Conservation (phyloP, 2,329 filamentous ascomycete species). For the Trematosphaeria pertusa region DNA sequence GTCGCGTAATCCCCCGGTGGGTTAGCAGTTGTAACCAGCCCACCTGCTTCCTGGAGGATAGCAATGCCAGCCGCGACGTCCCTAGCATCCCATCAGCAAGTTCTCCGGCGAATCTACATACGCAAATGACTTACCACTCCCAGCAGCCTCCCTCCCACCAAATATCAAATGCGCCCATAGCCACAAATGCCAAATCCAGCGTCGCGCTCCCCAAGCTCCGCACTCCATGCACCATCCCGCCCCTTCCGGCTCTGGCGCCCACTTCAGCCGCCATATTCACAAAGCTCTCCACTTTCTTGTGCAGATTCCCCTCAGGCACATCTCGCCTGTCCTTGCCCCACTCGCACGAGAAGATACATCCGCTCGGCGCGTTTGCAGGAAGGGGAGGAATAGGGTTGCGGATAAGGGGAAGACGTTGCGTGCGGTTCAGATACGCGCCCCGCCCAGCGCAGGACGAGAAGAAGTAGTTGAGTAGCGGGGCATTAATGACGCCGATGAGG, state of each 20-base stretch:
- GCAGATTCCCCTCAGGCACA: conserved; percentile 69
- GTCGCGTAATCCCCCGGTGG: conserved; percentile 66
- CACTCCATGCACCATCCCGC: conserved; percentile 81
- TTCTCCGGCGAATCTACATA: neutral
- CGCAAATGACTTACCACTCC: conserved; percentile 70
- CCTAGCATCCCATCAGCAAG: conserved; percentile 50
- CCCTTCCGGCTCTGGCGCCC: conserved; percentile 67
- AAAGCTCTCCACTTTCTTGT: conserved; percentile 76
- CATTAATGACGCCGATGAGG: conserved; percentile 74
- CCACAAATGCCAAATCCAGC: conserved; percentile 75
- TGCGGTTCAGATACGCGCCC: conserved; percentile 74
- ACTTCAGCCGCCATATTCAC: conserved; percentile 75
- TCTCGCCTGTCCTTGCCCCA: conserved; percentile 82
- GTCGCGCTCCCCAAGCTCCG: conserved; percentile 76
- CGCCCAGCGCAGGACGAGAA: conserved; percentile 71
- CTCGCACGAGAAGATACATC: conserved; percentile 76
- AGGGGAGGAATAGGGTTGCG: conserved; percentile 68
- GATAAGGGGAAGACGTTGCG: conserved; percentile 68
- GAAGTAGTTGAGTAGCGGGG: conserved; percentile 72
- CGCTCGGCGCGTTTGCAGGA: conserved; percentile 68
- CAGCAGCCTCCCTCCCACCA: conserved; percentile 86
- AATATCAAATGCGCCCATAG: conserved; percentile 78
- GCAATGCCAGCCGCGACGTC: conserved; percentile 79
- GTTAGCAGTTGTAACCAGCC: conserved; percentile 76
- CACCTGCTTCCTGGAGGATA: conserved; percentile 75